Base-by-base conservation (phyloP, 805 yeast species). In the Wickerhamiella azyma region DNA sequence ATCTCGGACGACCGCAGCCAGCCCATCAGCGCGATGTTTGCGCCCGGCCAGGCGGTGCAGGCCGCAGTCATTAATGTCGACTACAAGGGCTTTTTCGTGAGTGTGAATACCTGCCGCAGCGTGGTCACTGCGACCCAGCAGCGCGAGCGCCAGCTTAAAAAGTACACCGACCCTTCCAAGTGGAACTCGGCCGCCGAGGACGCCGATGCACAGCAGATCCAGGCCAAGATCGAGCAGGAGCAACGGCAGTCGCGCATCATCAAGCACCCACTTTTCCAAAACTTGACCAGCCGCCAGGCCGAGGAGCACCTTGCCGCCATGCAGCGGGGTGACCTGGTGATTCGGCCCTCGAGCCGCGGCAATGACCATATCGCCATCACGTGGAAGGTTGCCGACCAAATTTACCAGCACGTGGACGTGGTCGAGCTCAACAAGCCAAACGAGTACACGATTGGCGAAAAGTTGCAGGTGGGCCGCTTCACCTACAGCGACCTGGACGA, bases 321-420 rank as follows among this genome's bases (percentile, higher is more conserved):
- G 59, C 75, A 79, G 37, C 80, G 88, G 52, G 99, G 99, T 45
- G 94, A 85, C 55, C 75, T 85, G 65, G 94, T 92, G 17, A 82
- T 92, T 47, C 75, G 99, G 54, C 99, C 97, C 16, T 85, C 96
- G 0, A 85, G 94, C 9, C 77, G 79, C 51, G 98, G 98, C 37
- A 71, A 75, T 40, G 83, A 85, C 52, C 96, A 79, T 62, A 71
- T 92, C 54, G 86, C 95, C 2, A 79, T 89, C 37, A 89, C 99
- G 0, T 92, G 97, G 96, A 92, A 92, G 61, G 88, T 92, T 39
- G 92, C 84, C 49, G 89, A 84, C 59, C 82, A 80, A 60, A 66
- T 89, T 51, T 92, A 81, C 66, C 97, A 92, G 61, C 97, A 92
- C 61, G 68, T 92, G 52, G 92, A 86, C 55, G 82, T 92, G 39